Base-by-base conservation (phyloP, 2,329 filamentous ascomycete genomes). In the Ceratocystis eucalypticola region DNA sequence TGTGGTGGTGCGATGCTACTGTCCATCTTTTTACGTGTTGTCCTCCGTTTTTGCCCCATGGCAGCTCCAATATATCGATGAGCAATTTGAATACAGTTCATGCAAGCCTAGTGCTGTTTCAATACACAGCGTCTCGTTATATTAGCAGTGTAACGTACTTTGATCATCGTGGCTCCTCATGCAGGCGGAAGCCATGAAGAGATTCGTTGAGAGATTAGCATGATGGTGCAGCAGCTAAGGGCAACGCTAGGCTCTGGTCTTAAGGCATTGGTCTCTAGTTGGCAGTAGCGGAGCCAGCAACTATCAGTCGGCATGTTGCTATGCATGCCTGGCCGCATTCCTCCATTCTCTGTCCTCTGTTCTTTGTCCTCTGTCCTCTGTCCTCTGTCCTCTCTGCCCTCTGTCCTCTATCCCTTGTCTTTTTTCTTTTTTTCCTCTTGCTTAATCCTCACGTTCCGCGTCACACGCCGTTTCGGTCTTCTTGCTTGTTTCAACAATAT, bases 111-210 rank as follows among this genome's bases (percentile, higher is more conserved):
- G 33, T 30, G 25, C 53, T 33, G 28, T 57, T 57, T 57, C 28
- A 57, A 57, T 57, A 57, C 53, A 57, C 48, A 33, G 28, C 15
- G 53, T 57, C 20, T 57, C 53, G 25, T 57, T 33, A 37, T 57
- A 30, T 57, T 30, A 57, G 12, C 28, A 57, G 53, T 57, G 53
- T n/a, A 30, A 57, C 53, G 48, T 33, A 17, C 25, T 57, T 30
- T n/a, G 17, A 57, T 57, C 28, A 33, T 30, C 53, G 28, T 57
- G 25, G 53, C 28, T 33, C 53, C 22, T 30, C 28, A 57, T 57
- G 25, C 53, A 57, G 28, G 28, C 48, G 12, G 25, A 53, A 53
- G 48, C 20, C 48, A 25, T 53, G 48, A 2, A 53, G 10, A 12
- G 7, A 53, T 25, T 53, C 20, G 25, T 25, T 22, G 33, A 8